Conservation (phyloP, 495 filamentous ascomycete species). For the Geoglossum glabrum region DNA sequence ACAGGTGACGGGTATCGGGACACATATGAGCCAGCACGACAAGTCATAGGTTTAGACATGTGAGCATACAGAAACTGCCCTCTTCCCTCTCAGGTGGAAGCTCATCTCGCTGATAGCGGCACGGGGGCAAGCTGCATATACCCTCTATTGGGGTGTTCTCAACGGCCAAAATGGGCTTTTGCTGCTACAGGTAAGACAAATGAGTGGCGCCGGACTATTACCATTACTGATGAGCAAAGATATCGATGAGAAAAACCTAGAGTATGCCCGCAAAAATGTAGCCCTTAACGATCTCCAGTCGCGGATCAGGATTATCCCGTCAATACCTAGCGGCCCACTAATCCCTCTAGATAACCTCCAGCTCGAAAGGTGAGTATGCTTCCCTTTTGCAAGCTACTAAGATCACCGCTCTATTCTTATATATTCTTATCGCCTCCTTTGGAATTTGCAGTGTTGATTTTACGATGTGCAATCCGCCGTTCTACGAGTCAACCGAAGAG, state of each 20-base stretch:
- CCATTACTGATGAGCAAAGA: slow-evolving; percentile 24
- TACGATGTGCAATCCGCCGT: slow-evolving; percentile 87
- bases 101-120: slow-evolving; percentile 26
- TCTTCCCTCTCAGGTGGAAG: not conserved
- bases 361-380: slow-evolving; percentile 24
- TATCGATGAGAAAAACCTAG: slow-evolving; percentile 52
- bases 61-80: slow-evolving; percentile 10
- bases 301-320: slow-evolving; percentile 43
- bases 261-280: slow-evolving; percentile 44
- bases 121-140: slow-evolving; percentile 86
- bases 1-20: slow-evolving; percentile 33
- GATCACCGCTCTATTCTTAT: no score
- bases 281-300: slow-evolving; percentile 37
- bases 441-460: slow-evolving; percentile 49
- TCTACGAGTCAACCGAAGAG: slow-evolving; percentile 57
- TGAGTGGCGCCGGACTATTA: not conserved
- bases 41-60: slow-evolving; percentile 64
- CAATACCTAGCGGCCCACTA: slow-evolving; percentile 29
- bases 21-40: slow-evolving; percentile 32
- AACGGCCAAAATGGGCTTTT: slow-evolving; percentile 50
- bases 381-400: not conserved
- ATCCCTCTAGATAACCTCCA: slow-evolving; percentile 36
- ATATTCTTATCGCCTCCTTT: not conserved
- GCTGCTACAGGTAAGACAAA: slow-evolving; percentile 37
- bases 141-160: slow-evolving; percentile 55